phyloP scores from a whole-genome alignment of 108 stramenopile genomes.

The Schizochytrium sp. region DNA sequence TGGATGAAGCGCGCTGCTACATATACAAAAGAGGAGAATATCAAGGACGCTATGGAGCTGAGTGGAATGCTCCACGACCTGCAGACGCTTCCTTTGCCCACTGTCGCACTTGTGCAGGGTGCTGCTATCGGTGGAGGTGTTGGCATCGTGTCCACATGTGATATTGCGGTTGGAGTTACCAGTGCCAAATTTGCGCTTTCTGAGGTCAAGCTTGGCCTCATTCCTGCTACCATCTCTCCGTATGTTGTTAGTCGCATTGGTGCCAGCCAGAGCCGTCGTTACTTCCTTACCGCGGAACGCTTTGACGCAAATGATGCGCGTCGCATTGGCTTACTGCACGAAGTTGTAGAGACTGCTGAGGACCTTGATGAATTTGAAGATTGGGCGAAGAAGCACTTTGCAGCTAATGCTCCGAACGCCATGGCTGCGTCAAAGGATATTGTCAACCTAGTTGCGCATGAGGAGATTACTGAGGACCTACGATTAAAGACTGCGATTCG shows the following conservation, averaged over 20 bases:
- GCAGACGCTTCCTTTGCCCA: slow-evolving; percentile 35
- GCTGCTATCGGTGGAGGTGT: slow-evolving; percentile 34
- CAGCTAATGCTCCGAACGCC: slow-evolving; percentile 17
- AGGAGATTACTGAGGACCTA: slow-evolving; percentile 27
- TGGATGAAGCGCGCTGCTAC: slow-evolving; percentile 59
- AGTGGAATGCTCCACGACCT: slow-evolving; percentile 46
- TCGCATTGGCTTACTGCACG: slow-evolving; percentile 56
- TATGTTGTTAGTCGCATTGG: slow-evolving; percentile 53
- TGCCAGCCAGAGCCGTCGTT: slow-evolving; percentile 30
- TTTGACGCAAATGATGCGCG: slow-evolving; percentile 55
- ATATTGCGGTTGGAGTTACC: slow-evolving; percentile 39
- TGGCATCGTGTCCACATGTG: slow-evolving; percentile 53
- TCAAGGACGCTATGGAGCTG: slow-evolving; percentile 46
- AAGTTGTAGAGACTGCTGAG: slow-evolving; percentile 43
- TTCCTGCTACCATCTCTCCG: slow-evolving; percentile 62
- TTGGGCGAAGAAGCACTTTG: background rate
- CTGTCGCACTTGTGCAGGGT: slow-evolving; percentile 49
- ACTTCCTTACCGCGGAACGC: slow-evolving; percentile 50
- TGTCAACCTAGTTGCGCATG: slow-evolving; percentile 2
- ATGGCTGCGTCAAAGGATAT: slow-evolving; percentile 59
- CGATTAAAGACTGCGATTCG: background rate
- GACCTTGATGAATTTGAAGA: slow-evolving; percentile 31
- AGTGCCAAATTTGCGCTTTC: slow-evolving; percentile 41
- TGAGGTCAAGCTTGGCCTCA: slow-evolving; percentile 62
- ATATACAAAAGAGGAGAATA: slow-evolving; percentile 50